Conservation (phyloP, 1,284 basidiomycete genomes). For the Fomitopsis schrenkii region DNA sequence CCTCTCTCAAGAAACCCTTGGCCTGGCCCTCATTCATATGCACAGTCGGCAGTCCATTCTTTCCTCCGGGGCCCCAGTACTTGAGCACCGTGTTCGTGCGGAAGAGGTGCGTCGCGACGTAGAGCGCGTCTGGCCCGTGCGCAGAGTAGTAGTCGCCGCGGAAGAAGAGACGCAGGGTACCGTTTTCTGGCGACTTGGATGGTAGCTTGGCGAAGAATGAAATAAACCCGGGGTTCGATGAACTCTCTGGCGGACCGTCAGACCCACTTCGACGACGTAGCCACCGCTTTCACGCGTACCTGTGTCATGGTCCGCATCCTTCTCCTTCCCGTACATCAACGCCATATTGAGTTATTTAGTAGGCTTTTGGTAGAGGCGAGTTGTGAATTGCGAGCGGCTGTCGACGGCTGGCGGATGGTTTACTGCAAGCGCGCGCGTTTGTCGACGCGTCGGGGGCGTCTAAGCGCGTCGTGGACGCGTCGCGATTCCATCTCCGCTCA, state of each 20-base stretch:
- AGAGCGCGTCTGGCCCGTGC: constrained; percentile 87
- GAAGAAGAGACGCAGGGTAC: constrained; percentile 83
- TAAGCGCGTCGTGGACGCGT: constrained; percentile 15
- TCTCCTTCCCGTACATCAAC: constrained; percentile 71
- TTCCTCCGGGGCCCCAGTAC: constrained; percentile 66
- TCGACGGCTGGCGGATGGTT: not conserved
- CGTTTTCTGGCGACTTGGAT: constrained; percentile 60
- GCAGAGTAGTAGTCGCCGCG: constrained; percentile 85
- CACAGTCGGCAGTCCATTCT: constrained; percentile 70
- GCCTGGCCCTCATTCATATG: constrained; percentile 81
- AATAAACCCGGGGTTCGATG: constrained; percentile 66
- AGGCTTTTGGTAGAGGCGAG: no score
- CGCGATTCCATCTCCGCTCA: constrained; percentile 16
- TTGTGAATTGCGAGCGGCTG: no score
- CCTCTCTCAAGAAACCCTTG: constrained; percentile 85
- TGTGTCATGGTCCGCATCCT: constrained; percentile 43
- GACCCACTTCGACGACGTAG: not conserved
- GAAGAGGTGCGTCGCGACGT: constrained; percentile 84
- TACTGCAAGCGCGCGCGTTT: not conserved
- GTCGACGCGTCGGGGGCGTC: constrained; percentile 10
- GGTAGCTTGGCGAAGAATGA: constrained; percentile 70
- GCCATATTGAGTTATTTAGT: constrained; percentile 34
- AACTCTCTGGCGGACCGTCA: constrained; percentile 40
- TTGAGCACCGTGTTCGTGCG: constrained; percentile 85
- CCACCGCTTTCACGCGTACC: constrained; percentile 12